Evolutionary conservation across 371 early-diverging fungal species (phyloP).

Genomic region (Sporodiniella umbellata): DNA sequence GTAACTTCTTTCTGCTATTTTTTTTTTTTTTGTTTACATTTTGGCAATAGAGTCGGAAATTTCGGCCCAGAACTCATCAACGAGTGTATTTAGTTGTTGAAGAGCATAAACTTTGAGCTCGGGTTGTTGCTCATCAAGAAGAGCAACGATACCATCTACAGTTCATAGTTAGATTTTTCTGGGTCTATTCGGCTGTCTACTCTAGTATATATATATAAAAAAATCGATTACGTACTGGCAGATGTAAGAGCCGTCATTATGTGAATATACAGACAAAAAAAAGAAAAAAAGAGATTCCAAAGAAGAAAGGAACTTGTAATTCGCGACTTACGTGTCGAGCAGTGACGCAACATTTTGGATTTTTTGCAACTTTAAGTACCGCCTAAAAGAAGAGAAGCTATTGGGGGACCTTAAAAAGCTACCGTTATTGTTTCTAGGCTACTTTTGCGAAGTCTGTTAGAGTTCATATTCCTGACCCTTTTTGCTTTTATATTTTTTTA

Average conservation of each 20-base stretch:
- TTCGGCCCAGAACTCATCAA: slow-evolving; percentile 97
- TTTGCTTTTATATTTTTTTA: too few species aligned
- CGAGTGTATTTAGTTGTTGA: slow-evolving; percentile 78
- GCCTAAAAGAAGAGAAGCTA: too few species aligned
- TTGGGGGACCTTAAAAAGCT: too few species aligned
- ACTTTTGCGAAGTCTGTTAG: too few species aligned
- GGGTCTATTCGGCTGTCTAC: not conserved
- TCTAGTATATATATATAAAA: too few species aligned
- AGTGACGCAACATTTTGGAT: not conserved
- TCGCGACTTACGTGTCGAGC: not conserved
- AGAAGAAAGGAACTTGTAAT: slow-evolving; percentile 1
- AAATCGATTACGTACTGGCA: slow-evolving; percentile 32
- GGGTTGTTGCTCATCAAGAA: slow-evolving; percentile 90
- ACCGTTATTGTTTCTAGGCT: too few species aligned
- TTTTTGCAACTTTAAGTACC: not conserved
- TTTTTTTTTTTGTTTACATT: slow-evolving; percentile 58
- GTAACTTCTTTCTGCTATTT: too few species aligned
- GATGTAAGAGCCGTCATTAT: slow-evolving; percentile 47
- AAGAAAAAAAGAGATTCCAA: not conserved
- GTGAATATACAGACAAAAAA: not conserved
- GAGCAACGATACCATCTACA: slow-evolving; percentile 85
- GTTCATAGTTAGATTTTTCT: slow-evolving; percentile 1
- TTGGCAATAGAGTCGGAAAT: slow-evolving; percentile 92
- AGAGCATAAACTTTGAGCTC: slow-evolving; percentile 91
- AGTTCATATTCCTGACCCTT: too few species aligned